Evolutionary conservation across 352 stramenopile genomes (phyloP), one percentile per base, ranked within the genome.

Genomic region (Thalassiosira exigua): DNA sequence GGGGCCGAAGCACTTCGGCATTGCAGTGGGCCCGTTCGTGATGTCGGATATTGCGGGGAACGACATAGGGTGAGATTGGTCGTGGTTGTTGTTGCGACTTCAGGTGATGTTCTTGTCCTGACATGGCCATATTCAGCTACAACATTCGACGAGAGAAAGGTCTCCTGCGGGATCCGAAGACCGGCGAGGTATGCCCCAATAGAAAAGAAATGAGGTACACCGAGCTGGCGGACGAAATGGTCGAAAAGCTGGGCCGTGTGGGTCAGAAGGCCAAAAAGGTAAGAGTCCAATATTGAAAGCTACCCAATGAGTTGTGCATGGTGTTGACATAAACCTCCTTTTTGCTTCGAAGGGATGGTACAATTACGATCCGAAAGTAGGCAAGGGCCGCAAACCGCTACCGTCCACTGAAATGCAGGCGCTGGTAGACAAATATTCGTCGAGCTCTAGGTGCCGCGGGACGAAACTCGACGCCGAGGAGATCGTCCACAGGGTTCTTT

Each of bases 21-120:
- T 93, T 79, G 77, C 86, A 0, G 77, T 92, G 65, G 90, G 89
- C 21, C 93, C 93, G 21, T 92, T 96, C 51, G 60, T 88, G 59
- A 94, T 96, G 80, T 83, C 68, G 32, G 94, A 97, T 78, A 82
- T 97, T 48, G 93, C 93, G 22, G 94, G 94, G n/a, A 95, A 94
- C 68, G 92, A 96, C 82, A 92, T 97, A 75, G 91, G 89, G 74
- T 82, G 30, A 72, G 74, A 57, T 52, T 87, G 62, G 27, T n/a
- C 62, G 27, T 56, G 71, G 26, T 36, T 46, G 9, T 42, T 41
- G 1, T 46, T 70, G 17, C 46, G 46, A 30, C 7, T 56, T 7
- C 9, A 5, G 11, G 9, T 29, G 46, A 56, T 29, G 36, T 14
- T 44, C 36, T 14, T 44, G 36, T 30, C 46, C 46, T 19, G 24